Evolutionary conservation across 345 rosid genomes (phyloP).

Genomic region (Balakata baccata): DNA sequence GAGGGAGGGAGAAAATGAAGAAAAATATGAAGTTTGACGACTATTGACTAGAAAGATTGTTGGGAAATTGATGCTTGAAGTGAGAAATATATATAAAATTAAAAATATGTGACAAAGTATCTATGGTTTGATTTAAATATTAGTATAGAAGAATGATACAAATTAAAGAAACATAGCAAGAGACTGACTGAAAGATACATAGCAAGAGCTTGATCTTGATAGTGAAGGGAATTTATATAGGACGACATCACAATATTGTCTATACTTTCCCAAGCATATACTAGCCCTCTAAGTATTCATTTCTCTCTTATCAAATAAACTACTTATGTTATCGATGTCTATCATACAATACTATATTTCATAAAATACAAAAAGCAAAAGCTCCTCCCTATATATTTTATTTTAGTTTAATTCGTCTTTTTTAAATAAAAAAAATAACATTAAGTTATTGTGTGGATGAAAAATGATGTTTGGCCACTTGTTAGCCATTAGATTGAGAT

Average conservation of each 20-base stretch:
- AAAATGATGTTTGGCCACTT: background rate
- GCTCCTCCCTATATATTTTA: background rate
- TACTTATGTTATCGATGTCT: conserved; percentile 13
- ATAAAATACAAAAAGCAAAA: conserved; percentile 4
- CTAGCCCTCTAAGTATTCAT: background rate
- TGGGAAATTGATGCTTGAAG: conserved; percentile 3
- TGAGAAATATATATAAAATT: background rate
- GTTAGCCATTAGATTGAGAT: conserved; percentile 6
- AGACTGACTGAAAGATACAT: conserved; percentile 36
- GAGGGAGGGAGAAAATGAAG: no score
- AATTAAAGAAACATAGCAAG: conserved; percentile 20
- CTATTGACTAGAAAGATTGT: background rate
- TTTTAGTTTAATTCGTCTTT: background rate
- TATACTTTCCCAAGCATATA: conserved; percentile 50
- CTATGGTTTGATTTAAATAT: conserved; percentile 23
- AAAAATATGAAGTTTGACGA: background rate
- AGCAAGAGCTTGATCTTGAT: conserved; percentile 30
- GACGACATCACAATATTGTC: conserved; percentile 28
- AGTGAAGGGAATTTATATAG: conserved; percentile 29
- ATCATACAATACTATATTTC: background rate
- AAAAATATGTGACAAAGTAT: background rate
- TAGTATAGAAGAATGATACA: conserved; percentile 14
- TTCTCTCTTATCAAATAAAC: conserved; percentile 15
- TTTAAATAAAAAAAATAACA: background rate
- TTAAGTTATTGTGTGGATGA: no score